Percentiles rank a stretch among this genome's conserved stretches.
Evolutionary conservation across 352 stramenopile species (phyloP).

Genomic region (Globisporangium viniferum): DNA sequence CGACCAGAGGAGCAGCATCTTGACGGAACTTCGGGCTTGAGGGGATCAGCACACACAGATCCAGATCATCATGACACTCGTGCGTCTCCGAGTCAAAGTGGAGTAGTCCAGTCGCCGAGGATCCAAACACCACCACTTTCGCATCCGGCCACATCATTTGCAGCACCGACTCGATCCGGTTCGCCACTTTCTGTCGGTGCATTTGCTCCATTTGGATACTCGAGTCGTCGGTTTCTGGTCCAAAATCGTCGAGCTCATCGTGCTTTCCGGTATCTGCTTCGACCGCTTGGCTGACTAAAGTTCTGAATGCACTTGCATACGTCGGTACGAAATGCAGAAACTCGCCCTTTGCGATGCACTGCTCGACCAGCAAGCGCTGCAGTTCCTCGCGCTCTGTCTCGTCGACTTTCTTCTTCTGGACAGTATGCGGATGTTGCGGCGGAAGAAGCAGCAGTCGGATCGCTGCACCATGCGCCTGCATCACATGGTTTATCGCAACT

Average conservation of each 20-base stretch:
- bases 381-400: slow-evolving; percentile 21
- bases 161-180: slow-evolving; percentile 40
- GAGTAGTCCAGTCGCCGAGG: slow-evolving; percentile 51
- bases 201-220: slow-evolving; percentile 20
- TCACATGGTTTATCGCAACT: slow-evolving; percentile 2
- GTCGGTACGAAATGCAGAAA: slow-evolving; percentile 40
- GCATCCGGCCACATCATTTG: slow-evolving; percentile 67
- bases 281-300: slow-evolving; percentile 4
- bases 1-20: slow-evolving; percentile 44
- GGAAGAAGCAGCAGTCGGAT: slow-evolving; percentile 17
- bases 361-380: slow-evolving; percentile 42
- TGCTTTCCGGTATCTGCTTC: background rate
- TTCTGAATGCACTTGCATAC: slow-evolving; percentile 18
- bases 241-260: background rate
- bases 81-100: background rate
- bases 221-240: background rate
- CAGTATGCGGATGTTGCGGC: background rate
- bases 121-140: slow-evolving; percentile 63
- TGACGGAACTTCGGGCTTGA: slow-evolving; percentile 45
- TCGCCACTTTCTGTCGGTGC: slow-evolving; percentile 28
- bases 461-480: slow-evolving; percentile 15
- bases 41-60: slow-evolving; percentile 70
- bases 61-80: slow-evolving; percentile 43
- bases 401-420: slow-evolving; percentile 22
- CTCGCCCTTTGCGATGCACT: slow-evolving; percentile 30